Evolutionary conservation across 441 rosid species (phyloP).

Genomic region (Euphorbia celastroides): DNA sequence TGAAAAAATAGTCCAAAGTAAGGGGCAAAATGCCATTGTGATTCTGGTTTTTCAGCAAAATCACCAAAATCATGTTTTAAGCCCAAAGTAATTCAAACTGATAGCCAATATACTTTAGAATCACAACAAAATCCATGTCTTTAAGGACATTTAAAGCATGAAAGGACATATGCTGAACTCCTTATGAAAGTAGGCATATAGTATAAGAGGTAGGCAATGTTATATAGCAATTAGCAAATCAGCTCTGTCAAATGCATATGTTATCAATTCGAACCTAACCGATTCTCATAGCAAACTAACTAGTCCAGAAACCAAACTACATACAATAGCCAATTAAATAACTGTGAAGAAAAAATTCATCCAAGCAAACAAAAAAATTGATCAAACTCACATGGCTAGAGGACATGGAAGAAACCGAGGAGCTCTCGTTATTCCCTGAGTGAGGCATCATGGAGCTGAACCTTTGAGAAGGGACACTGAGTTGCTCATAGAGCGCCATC

Average conservation of each 20-base stretch:
- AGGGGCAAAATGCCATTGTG: too few relatives aligned
- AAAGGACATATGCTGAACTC: neutral
- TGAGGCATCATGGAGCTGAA: constrained; percentile 40
- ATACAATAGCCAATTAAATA: neutral
- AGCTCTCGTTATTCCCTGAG: constrained; percentile 26
- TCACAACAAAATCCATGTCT: constrained; percentile 5
- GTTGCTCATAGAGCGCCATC: constrained; percentile 96
- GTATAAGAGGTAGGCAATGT: neutral
- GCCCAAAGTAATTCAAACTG: too few relatives aligned
- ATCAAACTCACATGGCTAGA: constrained; percentile 44
- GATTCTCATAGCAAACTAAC: neutral
- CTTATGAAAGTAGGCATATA: neutral
- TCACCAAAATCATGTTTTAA: too few relatives aligned
- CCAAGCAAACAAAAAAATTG: neutral
- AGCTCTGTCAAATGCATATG: neutral
- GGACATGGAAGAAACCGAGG: constrained; percentile 38
- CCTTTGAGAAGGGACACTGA: constrained; percentile 73
- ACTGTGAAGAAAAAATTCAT: neutral
- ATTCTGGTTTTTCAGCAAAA: too few relatives aligned
- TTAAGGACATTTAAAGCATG: neutral
- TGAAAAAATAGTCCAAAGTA: too few relatives aligned
- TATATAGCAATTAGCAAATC: neutral
- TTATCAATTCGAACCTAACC: neutral
- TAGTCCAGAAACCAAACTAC: constrained; percentile 2
- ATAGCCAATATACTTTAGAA: neutral